phyloP scores from a whole-genome alignment of 371 early-diverging fungal species.

The Mucor saturninus region DNA sequence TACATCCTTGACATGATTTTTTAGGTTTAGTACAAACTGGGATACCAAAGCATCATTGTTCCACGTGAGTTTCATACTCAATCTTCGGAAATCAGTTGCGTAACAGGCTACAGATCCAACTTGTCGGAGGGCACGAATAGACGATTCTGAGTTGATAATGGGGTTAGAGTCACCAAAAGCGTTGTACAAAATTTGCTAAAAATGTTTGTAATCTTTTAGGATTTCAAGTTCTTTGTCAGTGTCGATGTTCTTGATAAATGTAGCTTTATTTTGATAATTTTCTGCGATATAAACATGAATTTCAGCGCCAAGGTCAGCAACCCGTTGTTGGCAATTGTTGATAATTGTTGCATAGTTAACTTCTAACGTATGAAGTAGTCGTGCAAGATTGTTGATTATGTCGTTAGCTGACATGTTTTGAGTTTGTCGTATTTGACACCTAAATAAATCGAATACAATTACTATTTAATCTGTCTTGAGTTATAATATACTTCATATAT shows the following conservation, averaged over 20 bases:
- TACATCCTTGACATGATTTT: not conserved
- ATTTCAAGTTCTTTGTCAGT: not conserved
- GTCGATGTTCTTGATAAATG: not conserved
- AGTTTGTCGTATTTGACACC: too few species aligned
- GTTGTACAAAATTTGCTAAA: not conserved
- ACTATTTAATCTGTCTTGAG: too few species aligned
- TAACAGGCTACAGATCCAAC: not conserved
- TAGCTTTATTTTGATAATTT: too few species aligned
- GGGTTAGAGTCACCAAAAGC: constrained; percentile 10
- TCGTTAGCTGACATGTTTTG: too few species aligned
- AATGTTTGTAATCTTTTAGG: not conserved
- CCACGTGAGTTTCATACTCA: not conserved
- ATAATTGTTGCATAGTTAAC: too few species aligned
- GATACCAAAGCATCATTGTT: constrained; percentile 2
- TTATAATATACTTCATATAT: too few species aligned
- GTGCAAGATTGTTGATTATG: too few species aligned
- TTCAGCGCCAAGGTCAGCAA: too few species aligned
- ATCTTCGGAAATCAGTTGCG: not conserved
- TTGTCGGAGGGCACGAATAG: not conserved
- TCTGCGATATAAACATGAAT: too few species aligned
- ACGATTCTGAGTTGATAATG: not conserved
- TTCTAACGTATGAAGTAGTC: too few species aligned
- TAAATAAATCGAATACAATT: too few species aligned
- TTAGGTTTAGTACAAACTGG: not conserved
- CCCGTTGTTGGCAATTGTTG: too few species aligned